These are phyloP conservation scores for Fonsecaea pedrosoi DNA, from an alignment of 2,329 filamentous ascomycete genomes.

Conservation along the genomic window DNA sequence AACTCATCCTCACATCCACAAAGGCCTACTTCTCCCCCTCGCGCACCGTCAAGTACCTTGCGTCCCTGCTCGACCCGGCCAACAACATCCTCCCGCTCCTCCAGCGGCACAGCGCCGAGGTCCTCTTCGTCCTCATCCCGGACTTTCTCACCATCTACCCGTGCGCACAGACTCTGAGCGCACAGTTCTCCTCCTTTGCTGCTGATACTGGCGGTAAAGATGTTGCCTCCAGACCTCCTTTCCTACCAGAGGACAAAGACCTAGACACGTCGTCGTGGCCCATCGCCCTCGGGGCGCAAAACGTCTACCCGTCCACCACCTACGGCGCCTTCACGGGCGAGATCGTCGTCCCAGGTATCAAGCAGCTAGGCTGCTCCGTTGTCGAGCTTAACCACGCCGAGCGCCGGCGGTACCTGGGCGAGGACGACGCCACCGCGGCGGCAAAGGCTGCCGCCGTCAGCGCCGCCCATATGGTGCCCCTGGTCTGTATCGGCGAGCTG, in stretches of 20 bases:
- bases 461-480: slow-evolving; percentile 73
- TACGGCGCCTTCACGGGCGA: slow-evolving; percentile 78
- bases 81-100: slow-evolving; percentile 49
- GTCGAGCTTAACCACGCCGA: slow-evolving; percentile 85
- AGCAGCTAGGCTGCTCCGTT: slow-evolving; percentile 71
- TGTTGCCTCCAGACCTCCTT: slow-evolving; percentile 35
- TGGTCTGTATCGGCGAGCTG: slow-evolving; percentile 81
- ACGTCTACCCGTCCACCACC: slow-evolving; percentile 70
- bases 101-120: slow-evolving; percentile 51
- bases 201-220: slow-evolving; percentile 41
- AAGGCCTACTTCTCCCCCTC: slow-evolving; percentile 81
- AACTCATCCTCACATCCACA: slow-evolving; percentile 74
- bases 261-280: slow-evolving; percentile 46
- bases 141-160: slow-evolving; percentile 73
- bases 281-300: slow-evolving; percentile 75
- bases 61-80: slow-evolving; percentile 57
- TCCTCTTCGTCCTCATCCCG: slow-evolving; percentile 79
- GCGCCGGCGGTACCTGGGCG: slow-evolving; percentile 72
- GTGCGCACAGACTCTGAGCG: slow-evolving; percentile 49
- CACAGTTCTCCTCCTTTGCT: slow-evolving; percentile 30
- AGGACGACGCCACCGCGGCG: slow-evolving; percentile 72
- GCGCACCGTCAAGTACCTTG: slow-evolving; percentile 65
- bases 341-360: slow-evolving; percentile 71
- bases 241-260: slow-evolving; percentile 37
- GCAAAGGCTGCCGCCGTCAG: slow-evolving; percentile 73